Evolutionary conservation across 1,139 yeast species (phyloP).

Genomic region (Neolecta irregularis): DNA sequence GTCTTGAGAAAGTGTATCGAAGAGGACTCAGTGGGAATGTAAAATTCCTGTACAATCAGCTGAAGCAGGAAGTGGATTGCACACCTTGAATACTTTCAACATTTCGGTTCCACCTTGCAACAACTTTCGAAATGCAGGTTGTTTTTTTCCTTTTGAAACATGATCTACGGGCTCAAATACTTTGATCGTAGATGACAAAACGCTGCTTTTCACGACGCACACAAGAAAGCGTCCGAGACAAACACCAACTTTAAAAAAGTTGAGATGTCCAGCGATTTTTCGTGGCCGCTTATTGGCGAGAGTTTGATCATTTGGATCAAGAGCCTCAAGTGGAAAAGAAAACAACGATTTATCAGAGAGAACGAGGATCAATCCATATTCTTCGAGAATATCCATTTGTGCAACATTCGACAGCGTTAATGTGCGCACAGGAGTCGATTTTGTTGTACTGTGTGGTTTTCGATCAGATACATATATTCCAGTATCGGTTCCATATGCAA

Average conservation of each 20-base stretch:
- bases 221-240: constrained; percentile 79
- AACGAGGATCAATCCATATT: constrained; percentile 68
- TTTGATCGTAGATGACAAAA: constrained; percentile 57
- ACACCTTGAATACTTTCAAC: constrained; percentile 45
- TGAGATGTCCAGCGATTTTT: constrained; percentile 67
- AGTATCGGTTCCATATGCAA: constrained; percentile 78
- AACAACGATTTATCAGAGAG: constrained; percentile 69
- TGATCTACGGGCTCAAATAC: constrained; percentile 76
- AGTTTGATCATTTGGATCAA: constrained; percentile 24
- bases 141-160: constrained; percentile 24
- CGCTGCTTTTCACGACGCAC: constrained; percentile 72
- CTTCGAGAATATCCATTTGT: constrained; percentile 84
- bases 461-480: constrained; percentile 73
- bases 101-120: constrained; percentile 31
- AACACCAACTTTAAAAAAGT: constrained; percentile 82
- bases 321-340: constrained; percentile 71
- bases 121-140: constrained; percentile 36
- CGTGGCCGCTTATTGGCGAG: constrained; percentile 62
- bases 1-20: constrained; percentile 82
- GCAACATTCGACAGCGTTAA: constrained; percentile 64
- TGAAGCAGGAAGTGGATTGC: not conserved
- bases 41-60: constrained; percentile 36
- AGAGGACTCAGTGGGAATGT: constrained; percentile 75
- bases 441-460: constrained; percentile 32
- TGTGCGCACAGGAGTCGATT: constrained; percentile 60